A percentile compares a stretch with the other conserved stretches of the same genome.
These are phyloP conservation scores for Fusarium haematococcum DNA, from an alignment of 2,329 filamentous ascomycete genomes.

Conservation along the genomic window DNA sequence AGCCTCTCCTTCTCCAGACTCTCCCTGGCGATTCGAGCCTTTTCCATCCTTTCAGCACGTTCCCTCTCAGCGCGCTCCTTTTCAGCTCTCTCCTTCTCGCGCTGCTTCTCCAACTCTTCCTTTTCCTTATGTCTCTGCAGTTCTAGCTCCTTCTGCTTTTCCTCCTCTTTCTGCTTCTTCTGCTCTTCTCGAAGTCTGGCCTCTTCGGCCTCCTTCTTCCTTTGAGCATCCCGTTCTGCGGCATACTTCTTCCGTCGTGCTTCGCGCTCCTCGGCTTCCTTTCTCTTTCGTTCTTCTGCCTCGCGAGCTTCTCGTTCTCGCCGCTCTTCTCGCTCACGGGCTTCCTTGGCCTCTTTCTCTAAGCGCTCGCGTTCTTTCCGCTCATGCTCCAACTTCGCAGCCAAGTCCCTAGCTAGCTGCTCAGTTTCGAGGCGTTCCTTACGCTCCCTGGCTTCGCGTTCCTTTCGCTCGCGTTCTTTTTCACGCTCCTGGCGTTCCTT, in stretches of 20 bases:
- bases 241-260: constrained; percentile 45
- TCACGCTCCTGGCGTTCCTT: constrained; percentile 59
- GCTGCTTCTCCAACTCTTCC: constrained; percentile 15
- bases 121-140: constrained; percentile 53
- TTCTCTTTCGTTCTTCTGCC: constrained; percentile 46
- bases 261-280: constrained; percentile 55
- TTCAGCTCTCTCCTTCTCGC: constrained; percentile 7
- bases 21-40: constrained; percentile 4
- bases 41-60: background rate
- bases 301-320: constrained; percentile 55
- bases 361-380: constrained; percentile 56
- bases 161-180: constrained; percentile 56
- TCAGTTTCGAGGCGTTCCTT: constrained; percentile 45
- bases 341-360: constrained; percentile 57
- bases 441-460: constrained; percentile 49
- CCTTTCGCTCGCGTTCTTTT: constrained; percentile 52
- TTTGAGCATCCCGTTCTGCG: constrained; percentile 34
- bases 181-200: constrained; percentile 35
- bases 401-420: constrained; percentile 45
- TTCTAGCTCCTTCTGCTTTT: constrained; percentile 45
- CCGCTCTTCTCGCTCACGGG: constrained; percentile 53
- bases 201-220: constrained; percentile 42
- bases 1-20: constrained; percentile 43
- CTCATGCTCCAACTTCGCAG: constrained; percentile 54
- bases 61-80: background rate